These are phyloP conservation scores for Ochetophila trinervis DNA, from an alignment of 306 rosid species.

Conservation along the genomic window DNA sequence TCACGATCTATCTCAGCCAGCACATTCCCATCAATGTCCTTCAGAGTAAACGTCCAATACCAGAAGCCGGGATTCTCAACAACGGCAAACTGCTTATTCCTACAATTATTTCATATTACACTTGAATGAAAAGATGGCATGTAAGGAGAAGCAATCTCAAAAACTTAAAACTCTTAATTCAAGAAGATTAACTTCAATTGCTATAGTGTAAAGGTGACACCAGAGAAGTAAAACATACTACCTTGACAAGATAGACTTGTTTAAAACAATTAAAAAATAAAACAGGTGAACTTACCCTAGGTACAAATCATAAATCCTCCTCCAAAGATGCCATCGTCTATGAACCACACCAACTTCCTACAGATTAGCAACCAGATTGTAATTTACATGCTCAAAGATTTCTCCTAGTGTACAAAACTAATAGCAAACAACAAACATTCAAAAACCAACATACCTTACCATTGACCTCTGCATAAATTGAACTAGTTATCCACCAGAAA, in stretches of 20 bases:
- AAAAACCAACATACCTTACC: constrained; percentile 67
- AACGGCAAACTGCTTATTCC: constrained; percentile 81
- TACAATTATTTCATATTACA: constrained; percentile 35
- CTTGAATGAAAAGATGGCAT: constrained; percentile 15
- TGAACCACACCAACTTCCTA: constrained; percentile 98
- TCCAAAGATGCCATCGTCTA: constrained; percentile 97
- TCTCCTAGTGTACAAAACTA: not conserved
- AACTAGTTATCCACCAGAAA: constrained; percentile 98
- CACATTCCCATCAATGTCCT: constrained; percentile 71
- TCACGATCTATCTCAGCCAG: constrained; percentile 91
- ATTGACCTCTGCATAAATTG: constrained; percentile 87
- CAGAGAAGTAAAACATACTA: constrained; percentile 2
- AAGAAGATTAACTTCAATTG: not conserved
- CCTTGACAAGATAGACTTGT: not conserved
- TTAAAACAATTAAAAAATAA: not conserved
- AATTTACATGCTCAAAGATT: constrained; percentile 17
- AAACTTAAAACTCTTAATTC: not conserved
- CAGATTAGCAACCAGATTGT: constrained; percentile 35
- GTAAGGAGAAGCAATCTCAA: not conserved
- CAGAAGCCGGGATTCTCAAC: constrained; percentile 99
- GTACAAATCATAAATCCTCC: constrained; percentile 91
- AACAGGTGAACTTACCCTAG: constrained; percentile 59
- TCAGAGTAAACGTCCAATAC: constrained; percentile 95
- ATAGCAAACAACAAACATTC: not conserved
- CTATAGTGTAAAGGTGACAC: not conserved